Evolutionary conservation across 2,329 filamentous ascomycete genomes (phyloP).

Genomic region (Periconia sp.): DNA sequence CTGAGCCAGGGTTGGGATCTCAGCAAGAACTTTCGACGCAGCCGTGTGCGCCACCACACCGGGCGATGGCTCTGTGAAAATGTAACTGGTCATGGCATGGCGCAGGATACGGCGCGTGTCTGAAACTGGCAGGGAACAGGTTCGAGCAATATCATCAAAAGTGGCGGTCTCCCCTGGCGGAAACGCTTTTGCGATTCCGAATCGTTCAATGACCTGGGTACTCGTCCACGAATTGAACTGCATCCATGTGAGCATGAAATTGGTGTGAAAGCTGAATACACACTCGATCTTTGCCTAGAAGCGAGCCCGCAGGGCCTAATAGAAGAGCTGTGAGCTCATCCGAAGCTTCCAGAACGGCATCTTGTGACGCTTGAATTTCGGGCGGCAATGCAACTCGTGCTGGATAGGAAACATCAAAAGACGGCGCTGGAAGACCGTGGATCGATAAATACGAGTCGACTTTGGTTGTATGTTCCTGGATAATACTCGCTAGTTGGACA

Average conservation of each 20-base stretch:
- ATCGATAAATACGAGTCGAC: constrained; percentile 1
- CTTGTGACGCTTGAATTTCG: neutral
- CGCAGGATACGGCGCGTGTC: neutral
- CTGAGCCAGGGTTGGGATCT: too few species aligned
- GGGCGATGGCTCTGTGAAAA: neutral
- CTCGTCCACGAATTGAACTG: neutral
- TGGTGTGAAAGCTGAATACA: too few species aligned
- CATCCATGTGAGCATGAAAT: too few species aligned
- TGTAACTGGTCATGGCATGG: neutral
- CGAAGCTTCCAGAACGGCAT: constrained; percentile 1
- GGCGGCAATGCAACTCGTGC: neutral
- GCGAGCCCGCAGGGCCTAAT: neutral
- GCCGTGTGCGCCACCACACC: neutral
- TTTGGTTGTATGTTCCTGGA: constrained; percentile 2
- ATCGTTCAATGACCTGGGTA: neutral
- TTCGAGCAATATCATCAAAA: neutral
- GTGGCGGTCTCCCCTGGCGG: neutral
- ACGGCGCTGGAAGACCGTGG: constrained; percentile 5
- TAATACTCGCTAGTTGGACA: constrained; percentile 4
- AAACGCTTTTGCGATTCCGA: neutral
- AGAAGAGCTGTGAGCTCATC: constrained; percentile 6
- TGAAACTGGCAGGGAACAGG: neutral
- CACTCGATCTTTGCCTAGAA: too few species aligned
- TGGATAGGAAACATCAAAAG: constrained; percentile 3
- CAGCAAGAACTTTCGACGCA: neutral